Percentiles rank a stretch among this genome's conserved stretches.
phyloP scores from a whole-genome alignment of 208 protist species.

The Balamuthia mandrillaris region DNA sequence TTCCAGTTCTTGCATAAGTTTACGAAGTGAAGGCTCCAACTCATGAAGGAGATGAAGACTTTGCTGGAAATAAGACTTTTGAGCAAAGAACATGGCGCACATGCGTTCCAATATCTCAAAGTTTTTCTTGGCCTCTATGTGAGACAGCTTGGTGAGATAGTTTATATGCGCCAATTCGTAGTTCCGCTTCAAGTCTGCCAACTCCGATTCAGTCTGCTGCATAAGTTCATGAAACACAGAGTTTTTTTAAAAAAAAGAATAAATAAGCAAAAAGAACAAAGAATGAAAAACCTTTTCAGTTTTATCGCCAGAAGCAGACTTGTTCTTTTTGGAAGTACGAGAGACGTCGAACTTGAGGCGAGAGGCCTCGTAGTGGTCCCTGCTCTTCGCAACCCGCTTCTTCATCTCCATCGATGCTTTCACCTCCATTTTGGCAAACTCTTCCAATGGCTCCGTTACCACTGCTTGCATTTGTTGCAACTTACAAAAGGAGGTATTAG shows the following conservation, averaged over 20 bases:
- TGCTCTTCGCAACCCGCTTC: background rate
- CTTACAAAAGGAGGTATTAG: background rate
- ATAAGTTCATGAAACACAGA: background rate
- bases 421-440: conserved; percentile 5
- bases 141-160: background rate
- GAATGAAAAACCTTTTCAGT: background rate
- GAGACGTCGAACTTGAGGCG: conserved; percentile 12
- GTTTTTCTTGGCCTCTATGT: conserved; percentile 16
- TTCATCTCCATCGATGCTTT: conserved; percentile 16
- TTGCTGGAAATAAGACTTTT: background rate
- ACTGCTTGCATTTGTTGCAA: background rate
- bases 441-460: background rate
- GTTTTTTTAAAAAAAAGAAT: background rate
- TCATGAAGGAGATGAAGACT: background rate
- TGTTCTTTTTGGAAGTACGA: background rate
- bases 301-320: background rate
- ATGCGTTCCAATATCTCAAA: conserved; percentile 24
- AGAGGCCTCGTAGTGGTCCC: background rate
- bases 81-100: background rate
- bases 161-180: conserved; percentile 13
- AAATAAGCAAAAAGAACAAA: background rate
- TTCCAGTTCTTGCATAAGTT: background rate
- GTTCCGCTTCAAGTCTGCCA: background rate
- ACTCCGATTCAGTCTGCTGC: background rate
- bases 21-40: background rate